These are phyloP conservation scores for Papiliotrema nemorosa DNA, from an alignment of 1,284 basidiomycete species.

Conservation along the genomic window DNA sequence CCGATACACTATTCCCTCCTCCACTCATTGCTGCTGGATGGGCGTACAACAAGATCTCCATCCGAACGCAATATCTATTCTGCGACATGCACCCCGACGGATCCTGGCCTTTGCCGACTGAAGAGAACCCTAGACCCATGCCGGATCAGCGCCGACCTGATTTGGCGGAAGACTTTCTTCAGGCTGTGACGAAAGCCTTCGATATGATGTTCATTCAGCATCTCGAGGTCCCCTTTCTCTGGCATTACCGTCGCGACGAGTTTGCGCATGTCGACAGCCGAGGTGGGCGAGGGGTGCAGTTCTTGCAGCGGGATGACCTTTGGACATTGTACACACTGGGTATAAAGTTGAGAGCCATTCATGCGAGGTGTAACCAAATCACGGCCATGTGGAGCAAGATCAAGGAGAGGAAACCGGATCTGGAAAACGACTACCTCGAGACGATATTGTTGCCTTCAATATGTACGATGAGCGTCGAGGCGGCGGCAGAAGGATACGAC, in stretches of 20 bases:
- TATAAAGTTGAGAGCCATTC: slow-evolving; percentile 77
- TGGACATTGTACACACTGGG: slow-evolving; percentile 85
- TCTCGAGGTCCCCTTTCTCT: slow-evolving; percentile 91
- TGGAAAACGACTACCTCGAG: slow-evolving; percentile 43
- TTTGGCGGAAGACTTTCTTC: slow-evolving; percentile 67
- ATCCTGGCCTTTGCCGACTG: slow-evolving; percentile 38
- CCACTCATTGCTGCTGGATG: slow-evolving; percentile 78
- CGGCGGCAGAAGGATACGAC: slow-evolving; percentile 85
- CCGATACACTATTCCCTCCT: slow-evolving; percentile 53
- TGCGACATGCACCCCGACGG: slow-evolving; percentile 30
- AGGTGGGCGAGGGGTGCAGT: slow-evolving; percentile 52
- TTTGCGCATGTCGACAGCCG: slow-evolving; percentile 42
- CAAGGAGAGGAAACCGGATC: slow-evolving; percentile 29
- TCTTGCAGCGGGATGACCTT: slow-evolving; percentile 72
- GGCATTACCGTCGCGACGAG: slow-evolving; percentile 81
- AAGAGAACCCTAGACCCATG: slow-evolving; percentile 52
- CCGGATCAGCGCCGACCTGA: slow-evolving; percentile 48
- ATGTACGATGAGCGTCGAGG: slow-evolving; percentile 62
- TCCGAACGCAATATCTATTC: slow-evolving; percentile 61
- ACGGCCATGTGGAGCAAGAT: slow-evolving; percentile 59
- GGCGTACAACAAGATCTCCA: slow-evolving; percentile 81
- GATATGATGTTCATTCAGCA: slow-evolving; percentile 81
- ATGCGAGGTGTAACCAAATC: slow-evolving; percentile 67
- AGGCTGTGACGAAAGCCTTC: slow-evolving; percentile 75
- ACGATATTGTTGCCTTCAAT: slow-evolving; percentile 34